Percentiles rank a stretch among this genome's conserved stretches.
These are phyloP conservation scores for Vicia faba DNA, from an alignment of 306 rosid species.

Conservation along the genomic window DNA sequence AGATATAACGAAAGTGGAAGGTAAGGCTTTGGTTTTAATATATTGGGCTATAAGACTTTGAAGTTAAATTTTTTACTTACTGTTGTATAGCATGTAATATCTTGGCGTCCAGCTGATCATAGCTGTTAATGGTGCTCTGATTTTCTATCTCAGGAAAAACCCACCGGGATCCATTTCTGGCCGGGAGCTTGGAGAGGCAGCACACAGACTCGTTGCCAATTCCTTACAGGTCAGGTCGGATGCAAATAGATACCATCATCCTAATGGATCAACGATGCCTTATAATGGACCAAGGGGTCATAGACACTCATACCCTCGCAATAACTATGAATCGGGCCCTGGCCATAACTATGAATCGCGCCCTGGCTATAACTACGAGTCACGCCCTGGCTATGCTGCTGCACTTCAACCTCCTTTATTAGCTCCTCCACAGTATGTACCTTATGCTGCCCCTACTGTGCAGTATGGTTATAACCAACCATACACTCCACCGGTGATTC, in stretches of 20 bases:
- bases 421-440: slow-evolving; percentile 40
- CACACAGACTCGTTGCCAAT: slow-evolving; percentile 65
- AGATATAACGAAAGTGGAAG: slow-evolving; percentile 43
- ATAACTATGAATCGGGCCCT: slow-evolving; percentile 38
- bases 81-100: slow-evolving; percentile 13
- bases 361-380: slow-evolving; percentile 45
- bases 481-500: slow-evolving; percentile 12
- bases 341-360: slow-evolving; percentile 40
- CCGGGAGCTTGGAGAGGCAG: slow-evolving; percentile 66
- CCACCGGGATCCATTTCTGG: slow-evolving; percentile 69
- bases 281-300: slow-evolving; percentile 38
- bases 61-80: slow-evolving; percentile 22
- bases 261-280: slow-evolving; percentile 38
- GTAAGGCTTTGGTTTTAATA: slow-evolving; percentile 36
- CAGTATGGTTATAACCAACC: slow-evolving; percentile 47
- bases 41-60: slow-evolving; percentile 16
- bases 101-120: slow-evolving; percentile 6
- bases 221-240: slow-evolving; percentile 53
- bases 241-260: slow-evolving; percentile 44
- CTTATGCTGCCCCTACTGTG: slow-evolving; percentile 36
- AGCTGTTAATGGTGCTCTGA: slow-evolving; percentile 12
- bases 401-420: slow-evolving; percentile 42
- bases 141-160: slow-evolving; percentile 54
- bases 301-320: background rate
- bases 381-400: slow-evolving; percentile 38